A percentile compares a stretch with the other conserved stretches of the same genome.
These are phyloP conservation scores for Megacollybia platyphylla DNA, from an alignment of 1,284 basidiomycete genomes.

Conservation along the genomic window DNA sequence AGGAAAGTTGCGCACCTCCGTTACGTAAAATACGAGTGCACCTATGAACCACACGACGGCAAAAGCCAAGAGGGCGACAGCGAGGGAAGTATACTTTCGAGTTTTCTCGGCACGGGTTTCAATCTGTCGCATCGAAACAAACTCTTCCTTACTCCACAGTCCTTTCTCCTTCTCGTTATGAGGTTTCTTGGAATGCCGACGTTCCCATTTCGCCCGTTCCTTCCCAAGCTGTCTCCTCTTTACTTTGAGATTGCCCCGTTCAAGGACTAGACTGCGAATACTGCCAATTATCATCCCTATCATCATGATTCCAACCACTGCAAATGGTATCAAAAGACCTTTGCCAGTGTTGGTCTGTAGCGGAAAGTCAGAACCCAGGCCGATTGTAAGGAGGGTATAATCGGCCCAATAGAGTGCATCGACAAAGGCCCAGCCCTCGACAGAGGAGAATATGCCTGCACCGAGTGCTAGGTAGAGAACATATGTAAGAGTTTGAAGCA, in stretches of 20 bases:
- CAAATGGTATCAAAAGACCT: conserved; percentile 22
- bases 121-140: conserved; percentile 22
- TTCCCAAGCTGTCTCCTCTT: conserved; percentile 16
- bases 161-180: conserved; percentile 10
- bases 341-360: conserved; percentile 12
- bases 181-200: conserved; percentile 4
- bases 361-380: conserved; percentile 24
- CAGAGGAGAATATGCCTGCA: conserved; percentile 18
- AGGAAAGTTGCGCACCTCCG: conserved; percentile 12
- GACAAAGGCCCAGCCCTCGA: conserved; percentile 21
- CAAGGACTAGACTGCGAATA: conserved; percentile 21
- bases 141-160: conserved; percentile 18
- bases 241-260: conserved; percentile 19
- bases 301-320: conserved; percentile 20
- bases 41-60: conserved; percentile 23
- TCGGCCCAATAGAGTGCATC: conserved; percentile 27
- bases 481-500: conserved; percentile 26
- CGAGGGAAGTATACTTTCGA: conserved; percentile 16
- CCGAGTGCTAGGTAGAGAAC: conserved; percentile 22
- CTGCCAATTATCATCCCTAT: conserved; percentile 22
- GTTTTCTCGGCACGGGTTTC: conserved; percentile 12
- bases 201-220: conserved; percentile 13
- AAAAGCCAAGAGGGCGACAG: conserved; percentile 16
- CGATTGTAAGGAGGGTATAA: conserved; percentile 26
- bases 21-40: conserved; percentile 20